These are phyloP conservation scores for Hyparrhenia diplandra DNA, from an alignment of 176 grass and related monocot genomes.

Conservation along the genomic window DNA sequence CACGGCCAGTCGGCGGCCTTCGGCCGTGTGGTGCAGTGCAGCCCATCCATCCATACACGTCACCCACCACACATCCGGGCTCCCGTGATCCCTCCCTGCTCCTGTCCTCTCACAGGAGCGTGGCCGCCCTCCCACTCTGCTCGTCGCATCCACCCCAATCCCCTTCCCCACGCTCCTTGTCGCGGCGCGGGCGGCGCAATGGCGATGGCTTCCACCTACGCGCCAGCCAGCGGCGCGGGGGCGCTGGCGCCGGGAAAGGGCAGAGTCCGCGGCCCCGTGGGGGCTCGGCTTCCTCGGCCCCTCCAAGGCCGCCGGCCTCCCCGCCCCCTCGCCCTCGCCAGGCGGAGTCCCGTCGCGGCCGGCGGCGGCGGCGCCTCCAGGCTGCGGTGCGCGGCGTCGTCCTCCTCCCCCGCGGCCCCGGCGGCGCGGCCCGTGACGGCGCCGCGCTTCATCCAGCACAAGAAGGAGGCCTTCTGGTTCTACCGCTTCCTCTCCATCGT, in stretches of 20 bases:
- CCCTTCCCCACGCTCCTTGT: background rate
- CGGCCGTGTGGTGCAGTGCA: background rate
- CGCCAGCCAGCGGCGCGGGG: conserved; percentile 20
- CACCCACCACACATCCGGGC: background rate
- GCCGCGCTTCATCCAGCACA: conserved; percentile 97
- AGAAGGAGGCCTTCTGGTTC: conserved; percentile 99
- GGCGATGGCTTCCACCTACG: conserved; percentile 36
- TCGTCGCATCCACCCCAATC: background rate
- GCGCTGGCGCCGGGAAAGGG: conserved; percentile 22
- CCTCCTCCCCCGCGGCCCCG: conserved; percentile 24
- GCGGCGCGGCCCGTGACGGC: conserved; percentile 34
- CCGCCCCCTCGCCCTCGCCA: background rate
- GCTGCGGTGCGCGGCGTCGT: conserved; percentile 5
- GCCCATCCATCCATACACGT: conserved; percentile 17
- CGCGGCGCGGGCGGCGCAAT: conserved; percentile 27
- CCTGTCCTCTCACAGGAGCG: background rate
- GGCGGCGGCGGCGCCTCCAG: background rate
- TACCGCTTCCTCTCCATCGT: conserved; percentile 92
- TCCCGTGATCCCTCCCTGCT: conserved; percentile 3
- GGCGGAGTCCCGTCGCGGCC: background rate
- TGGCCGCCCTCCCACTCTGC: background rate
- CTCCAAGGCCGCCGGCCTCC: conserved; percentile 22
- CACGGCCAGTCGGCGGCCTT: background rate
- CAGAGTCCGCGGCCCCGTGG: conserved; percentile 9
- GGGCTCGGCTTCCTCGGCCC: conserved; percentile 32